Evolutionary conservation across 352 stramenopile genomes (phyloP), one percentile per base, ranked within the genome.

Genomic region (Pythium vanterpoolii): DNA sequence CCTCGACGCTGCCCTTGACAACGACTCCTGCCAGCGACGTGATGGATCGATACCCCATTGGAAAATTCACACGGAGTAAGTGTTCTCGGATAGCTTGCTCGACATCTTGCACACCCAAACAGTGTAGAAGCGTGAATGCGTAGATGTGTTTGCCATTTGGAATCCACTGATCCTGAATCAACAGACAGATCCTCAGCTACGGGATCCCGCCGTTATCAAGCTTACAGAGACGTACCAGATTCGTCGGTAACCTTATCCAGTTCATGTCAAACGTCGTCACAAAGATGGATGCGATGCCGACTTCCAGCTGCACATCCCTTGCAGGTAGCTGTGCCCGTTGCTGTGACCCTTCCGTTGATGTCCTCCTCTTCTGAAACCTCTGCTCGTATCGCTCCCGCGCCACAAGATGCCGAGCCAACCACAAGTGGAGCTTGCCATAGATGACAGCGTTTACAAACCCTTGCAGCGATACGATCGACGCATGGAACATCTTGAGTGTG

Each of bases 381-480:
- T 47, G 33, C 4, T 44, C 34, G 36, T 39, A 31, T 27, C 36
- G 36, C 4, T 46, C 31, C 9, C 14, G 34, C 18, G 14, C 18
- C 14, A 42, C 62, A 3, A 86, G 69, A 47, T 90, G 77, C 0
- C 83, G 83, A 0, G 77, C 79, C 13, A 93, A 73, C 77, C 79
- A 93, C 30, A 88, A 73, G 58, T 93, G 83, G 57, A 93, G 89
- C 46, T 91, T 92, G 40, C 83, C 85, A 60, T 95, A 95, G 39
- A 95, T 93, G 6, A 93, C 76, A 5, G 85, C 85, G 40, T 93
- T 93, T n/a, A 90, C 77, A 56, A 93, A 95, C 46, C 85, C 85
- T 70, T 91, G 83, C 0, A 93, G 68, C 4, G 83, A 79, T 13
- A 93, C 76, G 53, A 93, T 88, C 13, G 76, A 84, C 13, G 81